A percentile compares a stretch with the other conserved stretches of the same genome.
These are phyloP conservation scores for Stephanodiscus minutulus DNA, from an alignment of 108 stramenopile genomes.

Conservation along the genomic window DNA sequence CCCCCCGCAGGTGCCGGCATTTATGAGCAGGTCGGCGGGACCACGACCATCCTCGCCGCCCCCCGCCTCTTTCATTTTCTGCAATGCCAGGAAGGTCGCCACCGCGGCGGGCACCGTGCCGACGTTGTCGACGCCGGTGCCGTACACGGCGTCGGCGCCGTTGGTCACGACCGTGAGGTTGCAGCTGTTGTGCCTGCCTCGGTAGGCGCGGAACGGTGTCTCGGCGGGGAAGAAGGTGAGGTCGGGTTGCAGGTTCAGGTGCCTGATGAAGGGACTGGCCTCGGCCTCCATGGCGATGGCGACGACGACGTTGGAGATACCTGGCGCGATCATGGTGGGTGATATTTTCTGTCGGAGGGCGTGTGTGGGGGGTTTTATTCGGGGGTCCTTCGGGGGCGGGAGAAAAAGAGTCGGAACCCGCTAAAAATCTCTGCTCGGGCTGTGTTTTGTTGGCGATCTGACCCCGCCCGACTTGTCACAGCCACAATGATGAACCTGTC, in stretches of 20 bases:
- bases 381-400: no score
- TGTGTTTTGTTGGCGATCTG: no score
- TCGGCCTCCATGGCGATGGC: slow-evolving; percentile 96
- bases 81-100: slow-evolving; percentile 76
- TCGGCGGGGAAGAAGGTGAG: slow-evolving; percentile 73
- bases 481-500: no score
- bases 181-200: slow-evolving; percentile 73
- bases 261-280: slow-evolving; percentile 85
- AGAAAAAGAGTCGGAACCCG: no score
- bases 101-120: slow-evolving; percentile 91
- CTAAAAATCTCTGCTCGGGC: no score
- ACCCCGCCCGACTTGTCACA: no score
- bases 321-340: no score
- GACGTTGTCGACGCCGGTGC: slow-evolving; percentile 91
- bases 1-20: slow-evolving; percentile 97
- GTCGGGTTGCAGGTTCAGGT: slow-evolving; percentile 65
- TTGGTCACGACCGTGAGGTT: slow-evolving; percentile 90
- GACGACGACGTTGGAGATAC: slow-evolving; percentile 67
- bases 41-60: no score
- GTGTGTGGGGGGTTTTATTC: no score
- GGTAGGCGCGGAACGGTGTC: slow-evolving; percentile 82
- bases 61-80: slow-evolving; percentile 49
- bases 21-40: slow-evolving; percentile 81
- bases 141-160: slow-evolving; percentile 84
- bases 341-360: no score